Base-by-base conservation (phyloP, 495 filamentous ascomycete species). In the Penicillium diatomitis region DNA sequence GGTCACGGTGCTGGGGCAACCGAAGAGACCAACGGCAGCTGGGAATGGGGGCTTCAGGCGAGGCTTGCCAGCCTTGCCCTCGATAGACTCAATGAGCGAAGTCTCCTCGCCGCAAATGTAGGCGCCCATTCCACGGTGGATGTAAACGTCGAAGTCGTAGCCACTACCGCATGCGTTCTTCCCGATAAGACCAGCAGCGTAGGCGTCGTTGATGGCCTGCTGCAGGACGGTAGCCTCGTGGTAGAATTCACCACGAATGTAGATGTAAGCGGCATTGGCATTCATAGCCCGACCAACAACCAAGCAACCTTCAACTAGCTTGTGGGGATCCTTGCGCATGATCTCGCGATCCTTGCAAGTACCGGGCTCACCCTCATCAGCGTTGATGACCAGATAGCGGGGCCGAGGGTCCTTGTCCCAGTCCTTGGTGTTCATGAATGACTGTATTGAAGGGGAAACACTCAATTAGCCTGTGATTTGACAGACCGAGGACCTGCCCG, bases 311-410 rank as follows among this genome's bases (percentile, higher is more conserved):
- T 98, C 92, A 55, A 98, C 76, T 49, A 98, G 83, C 77, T 97
- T 97, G 75, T 98, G 92, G 39, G 92, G 92, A 65, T 98, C 94
- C 71, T 98, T 97, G 67, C 92, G 88, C 91, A 98, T 98, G 61
- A 98, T 98, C 70, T 97, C 94, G 63, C 92, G 86, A 68, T 98
- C 92, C 73, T 98, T 98, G 84, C 92, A 98, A 32, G 92, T 98
- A 64, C 92, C 92, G 6, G 92, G 92, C 70, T 98, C 92, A 64
- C 92, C 92, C 77, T 98, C 92, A 65, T 98, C 92, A 55, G 92
- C 92, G 60, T 98, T 98, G 74, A 98, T 87, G 44, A 98, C 90
- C 38, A 98, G 77, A 61, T 98, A 98, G 49, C 92, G 83, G 50
- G 94, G 94, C 67, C 94, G 90, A 47, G 77, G 89, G 64, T 96